phyloP scores from a whole-genome alignment of 495 filamentous ascomycete species.

The Aspergillus nanangensis region DNA sequence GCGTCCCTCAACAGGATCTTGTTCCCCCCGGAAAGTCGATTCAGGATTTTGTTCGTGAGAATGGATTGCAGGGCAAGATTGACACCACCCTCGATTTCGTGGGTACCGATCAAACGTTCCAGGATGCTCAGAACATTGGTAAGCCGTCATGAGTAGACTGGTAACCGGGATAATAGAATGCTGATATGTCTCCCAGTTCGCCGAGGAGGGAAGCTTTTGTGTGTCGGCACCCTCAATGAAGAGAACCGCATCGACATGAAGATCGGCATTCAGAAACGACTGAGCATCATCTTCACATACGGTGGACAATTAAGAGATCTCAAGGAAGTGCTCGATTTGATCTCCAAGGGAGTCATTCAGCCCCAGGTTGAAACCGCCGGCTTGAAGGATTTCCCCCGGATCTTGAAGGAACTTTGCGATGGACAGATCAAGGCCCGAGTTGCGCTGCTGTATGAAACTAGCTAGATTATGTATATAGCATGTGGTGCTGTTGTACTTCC shows the following conservation, averaged over 20 bases:
- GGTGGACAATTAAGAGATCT: conserved; percentile 19
- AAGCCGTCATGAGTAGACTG: not conserved
- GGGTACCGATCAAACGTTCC: conserved; percentile 14
- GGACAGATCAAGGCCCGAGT: conserved; percentile 17
- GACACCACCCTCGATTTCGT: conserved; percentile 21
- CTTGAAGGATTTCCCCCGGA: conserved; percentile 13
- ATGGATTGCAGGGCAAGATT: conserved; percentile 12
- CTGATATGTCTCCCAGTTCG: conserved; percentile 6
- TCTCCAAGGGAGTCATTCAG: conserved; percentile 10
- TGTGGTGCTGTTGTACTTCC: no score
- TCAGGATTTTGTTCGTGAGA: conserved; percentile 9
- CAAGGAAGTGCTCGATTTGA: conserved; percentile 15
- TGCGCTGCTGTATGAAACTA: conserved; percentile 7
- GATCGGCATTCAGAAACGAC: conserved; percentile 18
- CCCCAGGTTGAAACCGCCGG: conserved; percentile 13
- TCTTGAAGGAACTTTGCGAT: conserved; percentile 14
- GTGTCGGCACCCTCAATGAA: conserved; percentile 14
- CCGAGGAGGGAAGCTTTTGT: conserved; percentile 17
- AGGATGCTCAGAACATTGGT: conserved; percentile 19
- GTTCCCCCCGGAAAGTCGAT: conserved; percentile 14
- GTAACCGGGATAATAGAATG: no score
- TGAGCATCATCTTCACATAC: conserved; percentile 23
- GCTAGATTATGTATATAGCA: no score
- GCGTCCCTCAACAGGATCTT: conserved; percentile 12
- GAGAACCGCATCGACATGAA: conserved; percentile 19